Base-by-base conservation (phyloP, 352 stramenopile genomes). In the Pythium phragmiticola region DNA sequence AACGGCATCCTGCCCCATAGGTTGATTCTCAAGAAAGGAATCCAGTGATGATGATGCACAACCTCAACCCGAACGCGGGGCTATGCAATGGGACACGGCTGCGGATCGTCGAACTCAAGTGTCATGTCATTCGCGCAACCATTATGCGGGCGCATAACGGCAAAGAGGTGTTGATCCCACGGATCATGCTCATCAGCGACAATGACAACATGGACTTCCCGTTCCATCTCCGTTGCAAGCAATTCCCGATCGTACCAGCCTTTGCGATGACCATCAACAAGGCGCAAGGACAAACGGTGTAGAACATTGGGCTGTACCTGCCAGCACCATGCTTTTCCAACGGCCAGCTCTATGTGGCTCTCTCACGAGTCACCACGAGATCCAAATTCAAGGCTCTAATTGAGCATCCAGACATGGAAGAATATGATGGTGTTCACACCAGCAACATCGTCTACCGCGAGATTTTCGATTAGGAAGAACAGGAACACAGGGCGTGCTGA, bases 41-140 rank as follows among this genome's bases (percentile, higher is more conserved):
- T 23, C 65, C 65, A 0, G 45, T 77, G 0, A 74, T 76, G 65
- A 47, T 78, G 51, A 70, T 78, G 17, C 61, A 64, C 2, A 77
- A 75, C 37, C 56, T 77, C 42, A 78, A 76, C 37, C 36, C 65
- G 0, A 39, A 68, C 28, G 36, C 57, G 14, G 68, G 62, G 2
- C 28, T 41, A 12, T 41, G 36, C 36, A 41, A 41, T 12, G 69
- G 59, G 0, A 77, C 69, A 1, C 53, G 59, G 2, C 61, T 78
- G 0, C 60, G 72, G 16, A 53, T 65, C 12, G 37, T 71, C 0
- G 21, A 74, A 11, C 56, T 77, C 0, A 60, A 69, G 33, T 30
- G 34, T 0, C 57, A 72, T 33, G 70, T 65, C 0, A 77, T 79
- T 19, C 66, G 66, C 17, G 68, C 68, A 1, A 68, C 42, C 4